These are phyloP conservation scores for Vigna reflexopilosa DNA, from an alignment of 306 rosid species.

Conservation along the genomic window DNA sequence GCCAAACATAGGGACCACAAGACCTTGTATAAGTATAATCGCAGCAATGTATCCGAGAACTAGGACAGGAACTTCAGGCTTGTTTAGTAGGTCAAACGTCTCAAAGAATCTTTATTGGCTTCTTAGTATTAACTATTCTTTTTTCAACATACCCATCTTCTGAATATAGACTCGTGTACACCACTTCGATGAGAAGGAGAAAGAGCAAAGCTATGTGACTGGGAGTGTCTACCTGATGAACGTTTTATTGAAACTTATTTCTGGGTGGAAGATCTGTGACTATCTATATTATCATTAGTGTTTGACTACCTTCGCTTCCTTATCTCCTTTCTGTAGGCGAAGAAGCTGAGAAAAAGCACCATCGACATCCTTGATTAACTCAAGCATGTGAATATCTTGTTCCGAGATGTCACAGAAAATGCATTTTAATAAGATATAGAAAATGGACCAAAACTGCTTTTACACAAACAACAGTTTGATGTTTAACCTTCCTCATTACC, in stretches of 20 bases:
- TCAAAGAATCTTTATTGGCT: constrained; percentile 49
- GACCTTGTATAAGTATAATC: constrained; percentile 56
- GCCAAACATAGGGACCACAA: constrained; percentile 73
- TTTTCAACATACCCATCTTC: constrained; percentile 3
- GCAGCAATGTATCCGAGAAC: constrained; percentile 75
- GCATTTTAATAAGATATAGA: too few species aligned
- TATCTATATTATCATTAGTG: constrained; percentile 41
- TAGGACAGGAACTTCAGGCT: constrained; percentile 69
- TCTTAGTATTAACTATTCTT: constrained; percentile 16
- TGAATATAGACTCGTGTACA: constrained; percentile 33
- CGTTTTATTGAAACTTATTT: constrained; percentile 50
- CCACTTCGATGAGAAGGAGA: constrained; percentile 39
- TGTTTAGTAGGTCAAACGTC: constrained; percentile 67
- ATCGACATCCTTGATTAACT: constrained; percentile 59
- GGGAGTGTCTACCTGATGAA: constrained; percentile 56
- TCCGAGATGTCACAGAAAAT: not conserved
- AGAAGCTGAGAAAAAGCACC: constrained; percentile 87
- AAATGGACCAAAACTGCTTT: too few species aligned
- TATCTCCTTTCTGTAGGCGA: constrained; percentile 69
- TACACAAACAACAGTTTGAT: too few species aligned
- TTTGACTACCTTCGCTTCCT: constrained; percentile 39
- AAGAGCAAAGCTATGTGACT: constrained; percentile 43
- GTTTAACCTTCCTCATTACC: too few species aligned
- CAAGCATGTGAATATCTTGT: constrained; percentile 38
- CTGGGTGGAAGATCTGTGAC: constrained; percentile 35